Evolutionary conservation across 139 green algal species (phyloP).

Genomic region (Chlorella vulgaris): DNA sequence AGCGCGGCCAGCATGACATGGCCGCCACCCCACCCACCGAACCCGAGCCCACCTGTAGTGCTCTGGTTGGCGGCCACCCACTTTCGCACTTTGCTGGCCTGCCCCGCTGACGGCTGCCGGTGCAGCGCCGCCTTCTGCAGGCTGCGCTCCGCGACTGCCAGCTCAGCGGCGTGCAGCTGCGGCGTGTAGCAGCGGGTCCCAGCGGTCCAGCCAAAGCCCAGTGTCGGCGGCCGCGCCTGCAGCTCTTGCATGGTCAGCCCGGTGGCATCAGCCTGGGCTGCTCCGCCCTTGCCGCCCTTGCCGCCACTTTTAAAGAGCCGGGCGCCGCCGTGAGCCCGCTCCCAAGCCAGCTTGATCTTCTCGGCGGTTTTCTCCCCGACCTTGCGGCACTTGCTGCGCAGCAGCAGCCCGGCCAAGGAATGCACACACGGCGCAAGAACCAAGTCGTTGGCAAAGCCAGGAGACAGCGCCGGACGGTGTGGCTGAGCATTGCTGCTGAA

Average conservation of each 20-base stretch:
- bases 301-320: not conserved
- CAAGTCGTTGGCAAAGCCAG: too few species aligned
- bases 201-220: slow-evolving; percentile 13
- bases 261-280: too few species aligned
- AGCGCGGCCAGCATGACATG: too few species aligned
- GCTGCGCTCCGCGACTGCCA: slow-evolving; percentile 8
- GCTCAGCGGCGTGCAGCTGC: slow-evolving; percentile 32
- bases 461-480: too few species aligned
- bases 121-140: slow-evolving; percentile 3
- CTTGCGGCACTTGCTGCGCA: slow-evolving; percentile 19
- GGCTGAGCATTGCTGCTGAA: too few species aligned
- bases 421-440: too few species aligned
- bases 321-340: slow-evolving; percentile 1
- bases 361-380: slow-evolving; percentile 51
- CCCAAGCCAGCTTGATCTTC: slow-evolving; percentile 57
- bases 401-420: not conserved
- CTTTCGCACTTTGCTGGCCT: slow-evolving; percentile 2
- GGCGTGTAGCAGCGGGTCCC: slow-evolving; percentile 39
- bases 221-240: not conserved
- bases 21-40: not conserved
- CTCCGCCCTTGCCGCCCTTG: too few species aligned
- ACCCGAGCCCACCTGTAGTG: not conserved
- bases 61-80: slow-evolving; percentile 41
- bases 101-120: not conserved
- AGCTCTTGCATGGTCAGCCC: slow-evolving; percentile 16